Base-by-base conservation (phyloP, 192 early-diverging fungal genomes). In the Funneliformis mosseae region DNA sequence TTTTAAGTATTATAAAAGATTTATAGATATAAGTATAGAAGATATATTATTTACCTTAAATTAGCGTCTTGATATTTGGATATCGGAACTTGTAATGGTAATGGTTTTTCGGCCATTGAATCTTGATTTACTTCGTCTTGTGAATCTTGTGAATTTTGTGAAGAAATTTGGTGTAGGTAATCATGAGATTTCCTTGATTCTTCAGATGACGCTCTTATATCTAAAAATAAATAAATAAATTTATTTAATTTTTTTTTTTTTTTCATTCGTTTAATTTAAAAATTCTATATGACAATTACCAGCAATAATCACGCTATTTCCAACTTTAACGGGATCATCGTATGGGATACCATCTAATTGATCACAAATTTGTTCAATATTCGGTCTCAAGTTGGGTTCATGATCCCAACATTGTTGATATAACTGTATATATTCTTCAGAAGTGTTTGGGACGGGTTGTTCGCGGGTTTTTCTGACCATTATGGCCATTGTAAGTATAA, bases 361-460 rank as follows among this genome's bases (percentile, higher is more conserved):
- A 8, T 80, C 45, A 42, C 50, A 45, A 27, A 80, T 46, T 55
- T 80, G 39, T n/a, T 80, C 78, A 76, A 73, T 60, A 14, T 42
- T 75, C 1, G 71, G 74, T 33, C 78, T 33, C 42, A 60, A 33
- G 2, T 77, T n/a, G 14, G 78, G 41, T 38, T 80, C 78, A 42
- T 50, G 43, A 41, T 80, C 18, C 78, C 78, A 80, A 28, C 78
- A 80, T 25, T 80, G 27, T 39, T 73, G 33, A 59, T 77, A 77
- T 46, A 80, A 60, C 23, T 80, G 38, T n/a, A 59, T 23, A 45
- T 80, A 80, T 25, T 69, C 78, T 80, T 77, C 72, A 25, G 78
- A 71, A 16, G 74, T 76, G 14, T 27, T 63, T 43, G 74, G 78
- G 16, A 38, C 27, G n/a, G 42, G 28, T 8, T 42, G 33, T 50